Conservation (phyloP, 225 moss, liverwort and hornwort genomes). For the Antitrichia curtipendula region DNA sequence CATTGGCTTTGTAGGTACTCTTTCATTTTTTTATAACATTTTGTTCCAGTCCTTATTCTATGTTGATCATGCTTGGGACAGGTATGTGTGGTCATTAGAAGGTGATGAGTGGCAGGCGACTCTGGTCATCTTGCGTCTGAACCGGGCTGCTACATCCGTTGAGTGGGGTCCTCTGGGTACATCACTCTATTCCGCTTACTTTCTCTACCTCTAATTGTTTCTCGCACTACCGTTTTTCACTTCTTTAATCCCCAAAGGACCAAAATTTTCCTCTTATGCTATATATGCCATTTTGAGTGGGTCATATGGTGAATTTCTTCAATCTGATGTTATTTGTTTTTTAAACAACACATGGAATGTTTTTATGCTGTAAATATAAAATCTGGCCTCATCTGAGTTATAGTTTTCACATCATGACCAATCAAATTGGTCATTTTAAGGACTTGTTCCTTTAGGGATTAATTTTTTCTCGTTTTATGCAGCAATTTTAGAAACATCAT, state of each 20-base stretch:
- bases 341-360: background rate
- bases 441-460: background rate
- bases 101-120: constrained; percentile 92
- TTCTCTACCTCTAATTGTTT: background rate
- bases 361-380: background rate
- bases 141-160: constrained; percentile 94
- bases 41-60: background rate
- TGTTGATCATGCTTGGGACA: constrained; percentile 17
- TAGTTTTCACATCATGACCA: background rate
- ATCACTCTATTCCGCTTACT: background rate
- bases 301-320: background rate
- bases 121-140: constrained; percentile 86
- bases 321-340: background rate
- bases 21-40: background rate
- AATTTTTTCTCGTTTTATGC: background rate
- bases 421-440: background rate
- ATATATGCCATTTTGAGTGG: background rate
- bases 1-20: background rate
- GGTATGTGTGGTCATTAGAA: constrained; percentile 98
- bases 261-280: background rate
- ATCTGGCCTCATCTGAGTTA: background rate
- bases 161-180: constrained; percentile 95
- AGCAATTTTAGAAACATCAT: background rate
- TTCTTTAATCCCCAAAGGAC: background rate
- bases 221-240: background rate